These are phyloP conservation scores for Talaromyces wortmannii DNA, from an alignment of 495 filamentous ascomycete genomes.

Conservation along the genomic window DNA sequence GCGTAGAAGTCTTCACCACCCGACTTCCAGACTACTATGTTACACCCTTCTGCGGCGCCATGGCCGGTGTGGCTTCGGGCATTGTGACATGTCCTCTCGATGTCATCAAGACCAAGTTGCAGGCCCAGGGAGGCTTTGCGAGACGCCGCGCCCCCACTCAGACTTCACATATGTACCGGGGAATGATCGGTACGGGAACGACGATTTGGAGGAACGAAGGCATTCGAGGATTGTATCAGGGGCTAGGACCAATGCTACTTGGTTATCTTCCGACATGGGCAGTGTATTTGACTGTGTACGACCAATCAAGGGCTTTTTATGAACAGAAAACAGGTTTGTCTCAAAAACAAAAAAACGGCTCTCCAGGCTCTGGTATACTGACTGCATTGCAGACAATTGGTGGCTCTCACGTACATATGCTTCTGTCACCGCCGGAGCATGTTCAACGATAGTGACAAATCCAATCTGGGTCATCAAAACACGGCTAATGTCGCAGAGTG, in stretches of 20 bases:
- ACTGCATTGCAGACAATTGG: conserved; percentile 38
- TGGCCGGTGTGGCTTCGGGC: conserved; percentile 84
- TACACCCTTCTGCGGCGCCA: conserved; percentile 70
- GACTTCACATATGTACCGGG: conserved; percentile 61
- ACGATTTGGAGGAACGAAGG: conserved; percentile 86
- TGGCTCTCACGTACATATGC: conserved; percentile 62
- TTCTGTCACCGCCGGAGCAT: conserved; percentile 83
- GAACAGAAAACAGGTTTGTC: conserved; percentile 57
- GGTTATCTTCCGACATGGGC: conserved; percentile 98
- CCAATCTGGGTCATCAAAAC: conserved; percentile 99
- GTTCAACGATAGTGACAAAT: conserved; percentile 93
- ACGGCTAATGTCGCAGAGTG: conserved; percentile 84
- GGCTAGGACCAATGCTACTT: conserved; percentile 85
- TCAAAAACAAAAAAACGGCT: background rate
- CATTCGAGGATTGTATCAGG: conserved; percentile 84
- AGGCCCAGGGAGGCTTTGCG: conserved; percentile 83
- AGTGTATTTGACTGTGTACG: conserved; percentile 95
- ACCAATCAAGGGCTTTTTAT: conserved; percentile 71
- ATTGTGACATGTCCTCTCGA: conserved; percentile 95
- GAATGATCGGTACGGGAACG: conserved; percentile 76
- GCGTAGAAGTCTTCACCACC: conserved; percentile 48
- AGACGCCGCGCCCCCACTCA: conserved; percentile 34
- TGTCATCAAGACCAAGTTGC: conserved; percentile 98
- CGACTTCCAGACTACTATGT: conserved; percentile 44
- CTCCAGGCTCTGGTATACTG: background rate